These are phyloP conservation scores for Elsinoe perseae DNA, from an alignment of 2,329 filamentous ascomycete genomes.

Conservation along the genomic window DNA sequence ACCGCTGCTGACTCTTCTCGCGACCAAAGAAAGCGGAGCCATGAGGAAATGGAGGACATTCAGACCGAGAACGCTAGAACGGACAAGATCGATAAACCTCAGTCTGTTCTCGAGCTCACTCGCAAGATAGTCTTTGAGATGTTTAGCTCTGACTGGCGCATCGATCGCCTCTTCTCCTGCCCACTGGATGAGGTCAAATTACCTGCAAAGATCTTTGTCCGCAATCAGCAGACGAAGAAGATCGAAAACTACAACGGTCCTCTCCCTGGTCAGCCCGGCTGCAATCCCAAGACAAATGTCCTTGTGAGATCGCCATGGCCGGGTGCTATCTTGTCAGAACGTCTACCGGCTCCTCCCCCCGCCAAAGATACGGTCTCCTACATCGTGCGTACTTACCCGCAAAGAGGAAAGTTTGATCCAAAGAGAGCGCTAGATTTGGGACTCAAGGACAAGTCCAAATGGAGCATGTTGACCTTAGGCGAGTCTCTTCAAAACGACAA, in stretches of 20 bases:
- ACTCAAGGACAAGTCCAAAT: slow-evolving; percentile 54
- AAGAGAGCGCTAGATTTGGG: slow-evolving; percentile 57
- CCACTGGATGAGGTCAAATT: slow-evolving; percentile 58
- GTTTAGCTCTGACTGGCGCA: slow-evolving; percentile 69
- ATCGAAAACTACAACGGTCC: slow-evolving; percentile 66
- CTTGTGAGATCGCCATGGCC: slow-evolving; percentile 74
- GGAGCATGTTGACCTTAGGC: slow-evolving; percentile 54
- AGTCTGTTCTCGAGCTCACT: slow-evolving; percentile 31
- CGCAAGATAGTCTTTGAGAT: slow-evolving; percentile 61
- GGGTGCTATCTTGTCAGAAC: slow-evolving; percentile 50
- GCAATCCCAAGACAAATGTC: slow-evolving; percentile 58
- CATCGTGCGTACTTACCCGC: slow-evolving; percentile 66
- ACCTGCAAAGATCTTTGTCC: slow-evolving; percentile 63
- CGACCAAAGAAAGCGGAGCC: slow-evolving; percentile 30
- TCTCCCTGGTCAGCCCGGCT: slow-evolving; percentile 43
- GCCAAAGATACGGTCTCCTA: slow-evolving; percentile 71
- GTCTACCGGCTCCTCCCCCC: slow-evolving; percentile 61
- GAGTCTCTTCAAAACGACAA: slow-evolving; percentile 54
- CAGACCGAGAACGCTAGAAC: slow-evolving; percentile 24
- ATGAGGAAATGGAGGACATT: slow-evolving; percentile 29
- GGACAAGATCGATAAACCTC: slow-evolving; percentile 33
- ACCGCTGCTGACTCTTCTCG: slow-evolving; percentile 16
- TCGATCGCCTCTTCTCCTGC: slow-evolving; percentile 61
- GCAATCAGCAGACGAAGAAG: slow-evolving; percentile 52
- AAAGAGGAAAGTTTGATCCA: slow-evolving; percentile 73